Conservation (phyloP, 2,329 filamentous ascomycete genomes). For the Penicillium sp. region DNA sequence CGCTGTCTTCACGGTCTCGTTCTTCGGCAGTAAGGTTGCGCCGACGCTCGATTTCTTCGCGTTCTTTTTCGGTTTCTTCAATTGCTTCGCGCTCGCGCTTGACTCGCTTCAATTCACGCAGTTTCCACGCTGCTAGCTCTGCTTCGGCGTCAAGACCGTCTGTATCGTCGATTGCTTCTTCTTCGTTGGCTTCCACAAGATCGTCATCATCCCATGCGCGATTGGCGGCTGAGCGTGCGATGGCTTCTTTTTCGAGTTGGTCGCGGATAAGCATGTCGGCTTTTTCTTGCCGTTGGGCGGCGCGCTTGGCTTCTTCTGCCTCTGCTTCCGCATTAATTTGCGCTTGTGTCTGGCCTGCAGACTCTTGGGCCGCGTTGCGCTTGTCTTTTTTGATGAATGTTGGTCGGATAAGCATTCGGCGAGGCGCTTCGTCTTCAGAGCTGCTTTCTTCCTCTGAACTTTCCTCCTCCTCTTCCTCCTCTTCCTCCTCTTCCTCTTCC, state of each 20-base stretch:
- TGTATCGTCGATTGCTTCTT: slow-evolving; percentile 80
- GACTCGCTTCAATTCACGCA: slow-evolving; percentile 85
- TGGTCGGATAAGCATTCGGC: slow-evolving; percentile 61
- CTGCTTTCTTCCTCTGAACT: slow-evolving; percentile 55
- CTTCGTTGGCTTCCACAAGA: slow-evolving; percentile 64
- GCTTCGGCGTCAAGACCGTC: slow-evolving; percentile 85
- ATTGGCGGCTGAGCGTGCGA: slow-evolving; percentile 71
- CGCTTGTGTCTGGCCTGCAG: slow-evolving; percentile 18
- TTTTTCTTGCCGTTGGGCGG: slow-evolving; percentile 65
- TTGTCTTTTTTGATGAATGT: slow-evolving; percentile 68
- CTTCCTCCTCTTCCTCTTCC: slow-evolving; percentile 45
- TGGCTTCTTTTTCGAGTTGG: slow-evolving; percentile 79
- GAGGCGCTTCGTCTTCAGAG: slow-evolving; percentile 59
- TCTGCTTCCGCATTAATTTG: slow-evolving; percentile 33
- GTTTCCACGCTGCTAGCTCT: slow-evolving; percentile 89
- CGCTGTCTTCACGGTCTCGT: slow-evolving; percentile 79
- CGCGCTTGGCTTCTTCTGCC: slow-evolving; percentile 44
- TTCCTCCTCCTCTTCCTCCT: slow-evolving; percentile 59
- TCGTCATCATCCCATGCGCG: slow-evolving; percentile 80
- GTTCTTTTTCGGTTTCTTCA: slow-evolving; percentile 78
- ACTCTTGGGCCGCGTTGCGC: slow-evolving; percentile 39
- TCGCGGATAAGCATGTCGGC: slow-evolving; percentile 82
- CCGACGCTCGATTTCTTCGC: slow-evolving; percentile 84
- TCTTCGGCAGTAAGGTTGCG: slow-evolving; percentile 85
- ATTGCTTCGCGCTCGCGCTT: slow-evolving; percentile 84